Base-by-base conservation (phyloP, 2,329 filamentous ascomycete genomes). In the Botrytis fragariae region DNA sequence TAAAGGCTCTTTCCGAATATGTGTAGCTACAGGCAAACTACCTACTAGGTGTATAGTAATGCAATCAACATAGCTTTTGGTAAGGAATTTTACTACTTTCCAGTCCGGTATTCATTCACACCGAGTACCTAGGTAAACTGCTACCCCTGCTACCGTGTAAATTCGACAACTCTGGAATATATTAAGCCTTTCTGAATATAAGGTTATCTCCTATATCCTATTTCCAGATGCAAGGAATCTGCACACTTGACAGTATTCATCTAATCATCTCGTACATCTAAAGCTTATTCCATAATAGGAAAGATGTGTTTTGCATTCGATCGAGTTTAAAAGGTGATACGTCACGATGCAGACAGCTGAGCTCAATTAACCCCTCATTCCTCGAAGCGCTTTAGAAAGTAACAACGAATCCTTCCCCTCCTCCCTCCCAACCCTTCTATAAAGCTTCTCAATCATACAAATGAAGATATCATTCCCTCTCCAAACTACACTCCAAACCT, bases 341-440 rank as follows among this genome's bases (percentile, higher is more conserved):
- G 65, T 57, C 65, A 69, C 65, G 29, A 42, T 25, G 65, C 48
- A 68, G 48, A n/a, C 48, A 25, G 65, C n/a, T 68, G 16, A 68
- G 16, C n/a, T 39, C 25, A 14, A n/a, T 54, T n/a, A 54, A 35
- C 42, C 63, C 64, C 64, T 54, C 48, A 20, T 51, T 65, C 18
- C 2, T 51, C 32, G 44, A 18, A 37, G 32, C 18, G 63, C 44
- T 51, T 67, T 39, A 51, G n/a, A 65, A 22, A 62, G n/a, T 29
- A 62, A 63, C 16, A 63, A 42, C 60, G 20, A 6, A 29, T 42
- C n/a, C 25, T 20, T 37, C n/a, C 25, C 69, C 20, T 48, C 29
- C 25, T 35, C 64, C 37, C 44, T 45, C 22, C 35, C 4, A 29
- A 16, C 10, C 14, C 18, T 71, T 44, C 42, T 48, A 42, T 54